A percentile compares a stretch with the other conserved stretches of the same genome.
Conservation (phyloP, 345 rosid species). For the Mercurialis annua region DNA sequence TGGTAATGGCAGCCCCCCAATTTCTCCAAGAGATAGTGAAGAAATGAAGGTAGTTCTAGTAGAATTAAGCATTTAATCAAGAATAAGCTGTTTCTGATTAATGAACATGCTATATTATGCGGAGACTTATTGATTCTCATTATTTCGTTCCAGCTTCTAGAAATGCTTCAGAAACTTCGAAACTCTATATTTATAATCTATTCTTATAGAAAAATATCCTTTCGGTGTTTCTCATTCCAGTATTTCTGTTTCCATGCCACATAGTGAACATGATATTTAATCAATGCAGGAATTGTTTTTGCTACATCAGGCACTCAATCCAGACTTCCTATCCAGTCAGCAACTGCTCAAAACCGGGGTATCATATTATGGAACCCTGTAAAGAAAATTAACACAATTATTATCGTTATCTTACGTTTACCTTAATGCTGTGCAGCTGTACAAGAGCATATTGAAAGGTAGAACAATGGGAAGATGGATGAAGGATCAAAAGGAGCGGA, state of each 20-base stretch:
- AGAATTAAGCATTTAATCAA: not conserved
- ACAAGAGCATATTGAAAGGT: slow-evolving; percentile 66
- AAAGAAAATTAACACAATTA: not conserved
- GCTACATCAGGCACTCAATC: slow-evolving; percentile 62
- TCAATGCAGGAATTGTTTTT: slow-evolving; percentile 48
- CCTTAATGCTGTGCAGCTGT: slow-evolving; percentile 43
- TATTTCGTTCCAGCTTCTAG: too few relatives aligned
- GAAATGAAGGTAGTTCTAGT: slow-evolving; percentile 61
- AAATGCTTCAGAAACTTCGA: too few relatives aligned
- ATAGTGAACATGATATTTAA: too few relatives aligned
- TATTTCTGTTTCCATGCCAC: too few relatives aligned
- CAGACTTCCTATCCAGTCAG: slow-evolving; percentile 52
- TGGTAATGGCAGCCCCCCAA: slow-evolving; percentile 39
- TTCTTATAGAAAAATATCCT: too few relatives aligned
- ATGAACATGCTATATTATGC: too few relatives aligned
- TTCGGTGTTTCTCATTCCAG: too few relatives aligned
- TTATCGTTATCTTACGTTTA: not conserved
- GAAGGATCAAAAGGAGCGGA: slow-evolving; percentile 88
- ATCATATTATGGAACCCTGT: slow-evolving; percentile 17
- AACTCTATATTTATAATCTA: too few relatives aligned
- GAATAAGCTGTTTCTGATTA: not conserved
- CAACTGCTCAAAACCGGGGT: slow-evolving; percentile 61
- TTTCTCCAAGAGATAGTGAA: slow-evolving; percentile 74
- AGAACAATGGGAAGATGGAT: slow-evolving; percentile 81
- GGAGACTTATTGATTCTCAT: too few relatives aligned